Evolutionary conservation across 768 basidiomycete species (phyloP).

Genomic region (Tephrocybe sp.): DNA sequence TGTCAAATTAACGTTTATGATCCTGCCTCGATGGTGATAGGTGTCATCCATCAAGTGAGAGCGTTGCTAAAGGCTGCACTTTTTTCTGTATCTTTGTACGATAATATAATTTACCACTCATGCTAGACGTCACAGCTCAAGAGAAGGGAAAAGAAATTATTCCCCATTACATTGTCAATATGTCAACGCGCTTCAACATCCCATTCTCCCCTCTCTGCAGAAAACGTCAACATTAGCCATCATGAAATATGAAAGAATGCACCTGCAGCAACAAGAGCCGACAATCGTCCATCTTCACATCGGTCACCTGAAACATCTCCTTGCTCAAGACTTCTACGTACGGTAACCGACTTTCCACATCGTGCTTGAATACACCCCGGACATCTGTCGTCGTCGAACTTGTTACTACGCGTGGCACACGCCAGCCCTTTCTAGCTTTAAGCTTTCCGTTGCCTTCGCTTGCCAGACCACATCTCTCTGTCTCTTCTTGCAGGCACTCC

Average conservation of each 20-base stretch:
- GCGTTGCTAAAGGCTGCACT: too few species aligned
- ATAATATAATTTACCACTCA: too few species aligned
- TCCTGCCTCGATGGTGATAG: too few species aligned
- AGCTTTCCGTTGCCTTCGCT: conserved; percentile 20
- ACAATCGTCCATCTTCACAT: conserved; percentile 60
- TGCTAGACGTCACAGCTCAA: too few species aligned
- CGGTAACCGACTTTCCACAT: conserved; percentile 48
- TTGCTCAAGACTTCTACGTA: conserved; percentile 52
- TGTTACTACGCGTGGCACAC: conserved; percentile 36
- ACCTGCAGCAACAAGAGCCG: conserved; percentile 51
- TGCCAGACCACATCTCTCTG: neutral
- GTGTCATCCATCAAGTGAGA: too few species aligned
- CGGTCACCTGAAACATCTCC: conserved; percentile 48
- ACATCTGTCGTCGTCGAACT: conserved; percentile 40
- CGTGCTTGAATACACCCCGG: conserved; percentile 46
- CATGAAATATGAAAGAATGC: conserved; percentile 8
- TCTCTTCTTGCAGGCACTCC: conserved; percentile 13
- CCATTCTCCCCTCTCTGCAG: conserved; percentile 36
- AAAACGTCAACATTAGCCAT: neutral
- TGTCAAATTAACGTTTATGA: too few species aligned
- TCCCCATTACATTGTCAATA: conserved; percentile 40
- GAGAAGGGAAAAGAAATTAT: too few species aligned
- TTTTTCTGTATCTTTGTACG: too few species aligned
- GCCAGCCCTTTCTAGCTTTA: conserved; percentile 27
- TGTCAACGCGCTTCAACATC: conserved; percentile 40